Evolutionary conservation across 2,329 filamentous ascomycete genomes (phyloP).

Genomic region (Intubia oerlemansii): DNA sequence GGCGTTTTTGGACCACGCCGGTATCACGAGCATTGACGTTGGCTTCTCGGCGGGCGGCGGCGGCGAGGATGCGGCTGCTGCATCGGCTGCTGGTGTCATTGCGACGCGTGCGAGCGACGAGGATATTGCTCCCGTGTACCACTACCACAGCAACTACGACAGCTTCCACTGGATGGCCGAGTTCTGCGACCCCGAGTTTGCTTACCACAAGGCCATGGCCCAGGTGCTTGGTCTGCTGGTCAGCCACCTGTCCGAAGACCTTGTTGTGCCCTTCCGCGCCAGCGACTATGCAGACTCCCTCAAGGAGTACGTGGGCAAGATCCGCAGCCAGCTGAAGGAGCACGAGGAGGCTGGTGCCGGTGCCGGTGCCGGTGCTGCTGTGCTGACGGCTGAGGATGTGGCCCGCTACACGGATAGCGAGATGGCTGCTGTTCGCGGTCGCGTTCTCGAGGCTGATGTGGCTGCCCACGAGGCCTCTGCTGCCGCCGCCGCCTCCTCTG

Average conservation of each 20-base stretch:
- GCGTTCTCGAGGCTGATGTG: background rate
- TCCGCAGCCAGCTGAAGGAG: constrained; percentile 25
- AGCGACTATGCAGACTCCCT: constrained; percentile 41
- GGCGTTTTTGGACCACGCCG: constrained; percentile 52
- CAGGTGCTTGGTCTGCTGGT: constrained; percentile 42
- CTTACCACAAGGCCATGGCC: constrained; percentile 45
- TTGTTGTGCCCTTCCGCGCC: constrained; percentile 42
- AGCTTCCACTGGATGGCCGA: constrained; percentile 74
- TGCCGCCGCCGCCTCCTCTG: too few species aligned
- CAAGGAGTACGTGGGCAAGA: constrained; percentile 25
- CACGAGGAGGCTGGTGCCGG: too few species aligned
- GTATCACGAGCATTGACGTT: constrained; percentile 43
- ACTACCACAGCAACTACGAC: constrained; percentile 79
- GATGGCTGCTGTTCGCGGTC: constrained; percentile 10
- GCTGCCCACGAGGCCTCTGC: too few species aligned
- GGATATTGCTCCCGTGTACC: constrained; percentile 52
- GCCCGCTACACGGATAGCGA: background rate
- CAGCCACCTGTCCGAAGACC: constrained; percentile 37
- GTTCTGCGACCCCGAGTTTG: constrained; percentile 49
- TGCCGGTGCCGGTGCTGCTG: background rate
- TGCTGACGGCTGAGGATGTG: background rate
- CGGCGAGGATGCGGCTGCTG: background rate
- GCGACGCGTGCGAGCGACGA: constrained; percentile 7
- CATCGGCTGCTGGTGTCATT: background rate
- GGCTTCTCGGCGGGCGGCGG: constrained; percentile 25